Evolutionary conservation across 2,329 filamentous ascomycete species (phyloP), one percentile per base, ranked within the genome.

Genomic region (Pseudonectria buxi): DNA sequence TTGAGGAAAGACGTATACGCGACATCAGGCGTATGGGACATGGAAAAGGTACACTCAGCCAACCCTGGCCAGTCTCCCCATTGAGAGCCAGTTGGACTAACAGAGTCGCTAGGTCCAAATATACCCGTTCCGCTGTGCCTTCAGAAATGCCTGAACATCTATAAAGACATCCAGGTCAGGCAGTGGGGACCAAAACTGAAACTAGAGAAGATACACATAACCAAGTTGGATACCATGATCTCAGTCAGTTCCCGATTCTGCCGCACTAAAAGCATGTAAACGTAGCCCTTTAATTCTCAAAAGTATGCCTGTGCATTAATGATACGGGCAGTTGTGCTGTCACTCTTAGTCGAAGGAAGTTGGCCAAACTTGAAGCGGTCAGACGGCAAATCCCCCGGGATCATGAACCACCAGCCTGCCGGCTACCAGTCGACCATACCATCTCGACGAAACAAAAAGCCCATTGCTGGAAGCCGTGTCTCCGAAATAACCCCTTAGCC

Each of bases 11-110:
- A 95, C 63, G 66, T 88, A 9, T 95, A 94, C 62, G 68, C 71
- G 9, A 71, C 64, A 41, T 69, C 62, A 28, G 85, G 80, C 1
- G 87, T 94, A 7, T 95, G 88, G 88, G 86, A 95, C 66, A 55
- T 83, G 39, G 74, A 80, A 25, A 83, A 83, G 50, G 76, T 76
- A 43, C 51, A 57, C 54, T n/a, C 28, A 9, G 25, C 7, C 11
- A 15, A 18, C 13, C 12, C 6, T 10, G 3, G 5, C 10, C 5
- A 12, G 9, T 12, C n/a, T 24, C 14, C 5, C 14, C 11, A 25
- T n/a, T n/a, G n/a, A 18, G 29, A 34, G 10, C 7, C 11, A 16
- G 5, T 3, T 34, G 26, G n/a, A n/a, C 13, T 12, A 11, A 13
- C 10, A 12, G 18, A 10, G n/a, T 22, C 18, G n/a, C 10, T 36